Percentiles rank a stretch among this genome's conserved stretches.
These are phyloP conservation scores for Cadophora malorum DNA, from an alignment of 2,329 filamentous ascomycete genomes.

Conservation along the genomic window DNA sequence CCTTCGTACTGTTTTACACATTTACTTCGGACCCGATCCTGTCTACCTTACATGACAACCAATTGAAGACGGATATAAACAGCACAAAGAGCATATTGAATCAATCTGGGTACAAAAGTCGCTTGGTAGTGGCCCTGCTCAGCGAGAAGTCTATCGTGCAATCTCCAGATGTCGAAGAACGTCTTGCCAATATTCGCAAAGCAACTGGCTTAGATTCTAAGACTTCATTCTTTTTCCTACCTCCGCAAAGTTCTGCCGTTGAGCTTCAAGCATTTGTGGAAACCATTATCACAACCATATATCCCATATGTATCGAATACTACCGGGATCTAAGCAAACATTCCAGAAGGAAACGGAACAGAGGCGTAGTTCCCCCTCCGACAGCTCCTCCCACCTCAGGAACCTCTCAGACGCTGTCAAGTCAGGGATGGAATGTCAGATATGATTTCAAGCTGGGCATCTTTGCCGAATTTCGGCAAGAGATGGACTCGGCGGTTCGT, in stretches of 20 bases:
- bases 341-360: conserved; percentile 83
- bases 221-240: conserved; percentile 80
- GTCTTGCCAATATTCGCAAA: conserved; percentile 79
- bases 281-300: conserved; percentile 74
- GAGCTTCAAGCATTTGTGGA: conserved; percentile 78
- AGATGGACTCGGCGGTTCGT: conserved; percentile 85
- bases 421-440: conserved; percentile 88
- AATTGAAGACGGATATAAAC: conserved; percentile 86
- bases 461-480: conserved; percentile 91
- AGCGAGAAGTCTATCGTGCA: conserved; percentile 69
- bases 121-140: conserved; percentile 78
- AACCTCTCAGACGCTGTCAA: conserved; percentile 84
- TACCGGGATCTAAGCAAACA: conserved; percentile 95
- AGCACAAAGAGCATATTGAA: conserved; percentile 71
- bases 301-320: conserved; percentile 81
- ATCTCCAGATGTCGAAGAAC: conserved; percentile 70
- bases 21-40: conserved; percentile 76
- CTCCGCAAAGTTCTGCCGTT: conserved; percentile 71
- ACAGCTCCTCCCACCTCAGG: conserved; percentile 83
- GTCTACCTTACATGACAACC: conserved; percentile 82
- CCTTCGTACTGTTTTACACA: conserved; percentile 81
- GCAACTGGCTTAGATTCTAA: conserved; percentile 83
- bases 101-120: conserved; percentile 77
- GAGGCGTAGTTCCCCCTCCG: conserved; percentile 78
- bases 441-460: conserved; percentile 94